These are phyloP conservation scores for Kodamaea fukazawae DNA, from an alignment of 805 yeast genomes.

Conservation along the genomic window DNA sequence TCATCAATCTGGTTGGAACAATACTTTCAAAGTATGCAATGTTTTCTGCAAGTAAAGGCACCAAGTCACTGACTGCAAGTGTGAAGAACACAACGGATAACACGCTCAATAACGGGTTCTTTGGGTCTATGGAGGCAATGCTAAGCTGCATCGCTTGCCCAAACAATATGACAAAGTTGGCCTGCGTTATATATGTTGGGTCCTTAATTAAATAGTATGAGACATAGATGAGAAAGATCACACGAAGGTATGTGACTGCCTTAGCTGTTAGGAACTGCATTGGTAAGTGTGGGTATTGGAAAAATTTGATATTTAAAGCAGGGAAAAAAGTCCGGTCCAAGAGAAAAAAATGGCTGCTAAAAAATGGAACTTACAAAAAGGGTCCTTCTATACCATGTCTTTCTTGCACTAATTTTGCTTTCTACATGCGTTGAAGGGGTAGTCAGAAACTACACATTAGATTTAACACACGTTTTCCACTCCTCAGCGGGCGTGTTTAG, in stretches of 20 bases:
- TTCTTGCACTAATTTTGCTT: too few relatives aligned
- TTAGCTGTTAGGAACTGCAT: slow-evolving; percentile 56
- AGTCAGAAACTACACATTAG: slow-evolving; percentile 6
- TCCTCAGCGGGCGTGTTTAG: slow-evolving; percentile 35
- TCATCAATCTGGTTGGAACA: slow-evolving; percentile 54
- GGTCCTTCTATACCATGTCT: too few relatives aligned
- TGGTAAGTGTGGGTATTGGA: neutral
- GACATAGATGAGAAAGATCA: slow-evolving; percentile 41
- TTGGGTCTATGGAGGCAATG: slow-evolving; percentile 24
- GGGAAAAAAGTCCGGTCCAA: too few relatives aligned
- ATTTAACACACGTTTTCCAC: slow-evolving; percentile 7
- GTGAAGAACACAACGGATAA: slow-evolving; percentile 45
- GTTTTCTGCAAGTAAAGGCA: slow-evolving; percentile 53
- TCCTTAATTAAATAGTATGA: slow-evolving; percentile 49
- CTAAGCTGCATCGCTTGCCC: slow-evolving; percentile 60
- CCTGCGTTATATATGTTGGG: slow-evolving; percentile 42
- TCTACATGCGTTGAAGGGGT: neutral
- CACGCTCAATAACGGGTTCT: slow-evolving; percentile 49
- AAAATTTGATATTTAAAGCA: neutral
- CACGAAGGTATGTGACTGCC: slow-evolving; percentile 47
- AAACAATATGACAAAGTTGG: slow-evolving; percentile 49
- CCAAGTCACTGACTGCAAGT: slow-evolving; percentile 50
- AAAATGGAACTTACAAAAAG: neutral
- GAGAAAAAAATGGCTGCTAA: slow-evolving; percentile 1
- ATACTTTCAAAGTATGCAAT: slow-evolving; percentile 54